Conservation (phyloP, 148 eudicot species). For the Dianthus caryophyllus region DNA sequence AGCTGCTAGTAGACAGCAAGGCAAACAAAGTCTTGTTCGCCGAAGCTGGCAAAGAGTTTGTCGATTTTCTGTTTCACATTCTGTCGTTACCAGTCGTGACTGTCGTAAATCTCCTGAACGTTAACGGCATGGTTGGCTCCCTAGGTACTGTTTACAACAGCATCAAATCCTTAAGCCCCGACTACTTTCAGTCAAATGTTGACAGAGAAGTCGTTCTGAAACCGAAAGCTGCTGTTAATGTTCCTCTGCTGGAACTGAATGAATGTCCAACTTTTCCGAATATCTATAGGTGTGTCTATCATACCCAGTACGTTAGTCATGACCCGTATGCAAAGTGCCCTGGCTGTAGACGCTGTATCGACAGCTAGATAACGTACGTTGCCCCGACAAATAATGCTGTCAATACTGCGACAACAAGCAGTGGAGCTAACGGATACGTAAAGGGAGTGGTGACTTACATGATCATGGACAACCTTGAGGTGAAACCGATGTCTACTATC, state of each 20-base stretch:
- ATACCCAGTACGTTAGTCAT: neutral
- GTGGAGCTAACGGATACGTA: constrained; percentile 16
- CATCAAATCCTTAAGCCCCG: constrained; percentile 8
- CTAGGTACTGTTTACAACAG: constrained; percentile 16
- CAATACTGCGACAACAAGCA: neutral
- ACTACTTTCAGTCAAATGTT: constrained; percentile 14
- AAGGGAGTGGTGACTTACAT: constrained; percentile 15
- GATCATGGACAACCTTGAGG: constrained; percentile 21
- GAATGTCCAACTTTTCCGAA: neutral
- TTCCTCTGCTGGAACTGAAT: constrained; percentile 7
- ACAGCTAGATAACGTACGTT: neutral
- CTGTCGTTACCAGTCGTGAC: constrained; percentile 27
- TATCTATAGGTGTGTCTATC: neutral
- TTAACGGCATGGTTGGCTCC: constrained; percentile 18
- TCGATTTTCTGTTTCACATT: constrained; percentile 32
- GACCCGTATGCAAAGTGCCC: constrained; percentile 1
- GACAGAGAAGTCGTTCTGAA: constrained; percentile 10
- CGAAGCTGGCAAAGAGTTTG: constrained; percentile 32
- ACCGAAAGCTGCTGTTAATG: neutral
- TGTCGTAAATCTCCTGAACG: constrained; percentile 9
- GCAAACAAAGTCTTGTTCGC: constrained; percentile 30
- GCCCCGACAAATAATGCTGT: neutral
- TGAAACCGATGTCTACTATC: constrained; percentile 19
- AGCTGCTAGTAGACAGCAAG: constrained; percentile 25
- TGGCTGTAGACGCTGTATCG: neutral